Percentiles rank a stretch among this genome's conserved stretches.
Conservation (phyloP, 306 rosid genomes). For the Inga leiocalycina region DNA sequence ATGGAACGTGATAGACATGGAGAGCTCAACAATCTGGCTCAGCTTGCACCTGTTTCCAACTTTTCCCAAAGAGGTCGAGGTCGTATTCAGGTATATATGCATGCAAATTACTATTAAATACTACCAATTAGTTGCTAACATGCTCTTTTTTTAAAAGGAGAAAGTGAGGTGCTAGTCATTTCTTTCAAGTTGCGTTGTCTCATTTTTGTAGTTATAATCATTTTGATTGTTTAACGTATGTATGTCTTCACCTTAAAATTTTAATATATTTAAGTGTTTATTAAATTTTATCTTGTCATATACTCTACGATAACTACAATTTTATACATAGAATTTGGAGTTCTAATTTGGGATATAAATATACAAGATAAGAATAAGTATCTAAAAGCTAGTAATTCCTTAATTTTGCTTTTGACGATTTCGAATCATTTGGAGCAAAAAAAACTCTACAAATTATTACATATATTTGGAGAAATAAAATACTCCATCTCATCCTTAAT, state of each 20-base stretch:
- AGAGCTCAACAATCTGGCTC: constrained; percentile 57
- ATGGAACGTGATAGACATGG: constrained; percentile 63
- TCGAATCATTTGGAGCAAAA: background rate
- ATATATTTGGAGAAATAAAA: no score
- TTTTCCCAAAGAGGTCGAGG: constrained; percentile 78
- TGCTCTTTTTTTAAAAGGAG: background rate
- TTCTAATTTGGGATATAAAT: no score
- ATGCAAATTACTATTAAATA: no score
- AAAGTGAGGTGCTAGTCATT: background rate
- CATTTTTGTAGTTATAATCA: background rate
- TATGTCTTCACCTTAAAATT: background rate
- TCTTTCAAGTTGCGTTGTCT: background rate
- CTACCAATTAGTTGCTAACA: no score
- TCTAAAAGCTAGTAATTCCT: no score
- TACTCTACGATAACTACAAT: background rate
- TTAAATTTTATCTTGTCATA: background rate
- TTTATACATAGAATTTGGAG: no score
- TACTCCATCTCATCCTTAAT: no score
- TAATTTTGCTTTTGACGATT: background rate
- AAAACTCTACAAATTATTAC: background rate
- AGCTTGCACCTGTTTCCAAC: constrained; percentile 67
- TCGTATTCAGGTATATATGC: constrained; percentile 68
- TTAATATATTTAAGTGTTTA: background rate
- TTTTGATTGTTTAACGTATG: background rate
- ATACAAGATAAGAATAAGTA: background rate